Percentiles rank a stretch among this genome's conserved stretches.
Evolutionary conservation across 352 stramenopile species (phyloP).

Genomic region (Discostella stelligera): DNA sequence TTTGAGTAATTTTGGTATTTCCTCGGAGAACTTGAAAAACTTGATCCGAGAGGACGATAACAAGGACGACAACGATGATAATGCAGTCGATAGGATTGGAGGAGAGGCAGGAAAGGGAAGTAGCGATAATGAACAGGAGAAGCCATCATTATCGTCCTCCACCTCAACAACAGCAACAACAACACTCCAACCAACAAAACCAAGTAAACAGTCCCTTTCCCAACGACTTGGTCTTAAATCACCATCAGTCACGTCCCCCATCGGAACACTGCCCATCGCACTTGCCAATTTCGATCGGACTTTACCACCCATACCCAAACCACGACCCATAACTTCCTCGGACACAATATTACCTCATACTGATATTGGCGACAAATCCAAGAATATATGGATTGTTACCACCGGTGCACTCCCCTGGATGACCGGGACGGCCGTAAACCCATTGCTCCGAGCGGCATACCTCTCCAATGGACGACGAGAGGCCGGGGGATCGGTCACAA

Average conservation of each 20-base stretch:
- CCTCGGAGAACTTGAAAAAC: slow-evolving; percentile 19
- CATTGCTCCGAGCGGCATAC: slow-evolving; percentile 82
- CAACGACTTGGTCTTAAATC: slow-evolving; percentile 10
- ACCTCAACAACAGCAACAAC: background rate
- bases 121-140: background rate
- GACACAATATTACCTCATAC: slow-evolving; percentile 72
- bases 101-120: background rate
- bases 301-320: slow-evolving; percentile 48
- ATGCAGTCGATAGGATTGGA: background rate
- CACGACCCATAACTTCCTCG: slow-evolving; percentile 36
- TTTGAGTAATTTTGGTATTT: slow-evolving; percentile 30
- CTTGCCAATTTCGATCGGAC: slow-evolving; percentile 31
- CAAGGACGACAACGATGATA: background rate
- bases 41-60: slow-evolving; percentile 14
- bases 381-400: slow-evolving; percentile 79
- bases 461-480: slow-evolving; percentile 62
- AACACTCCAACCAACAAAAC: slow-evolving; percentile 2
- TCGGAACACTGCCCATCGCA: slow-evolving; percentile 31
- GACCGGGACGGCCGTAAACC: slow-evolving; percentile 86
- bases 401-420: slow-evolving; percentile 82
- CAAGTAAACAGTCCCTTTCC: slow-evolving; percentile 4
- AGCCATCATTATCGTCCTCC: background rate
- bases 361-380: slow-evolving; percentile 72
- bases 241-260: background rate
- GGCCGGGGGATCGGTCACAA: slow-evolving; percentile 74